These are phyloP conservation scores for Candida tibetensis DNA, from an alignment of 805 yeast genomes.

Conservation along the genomic window DNA sequence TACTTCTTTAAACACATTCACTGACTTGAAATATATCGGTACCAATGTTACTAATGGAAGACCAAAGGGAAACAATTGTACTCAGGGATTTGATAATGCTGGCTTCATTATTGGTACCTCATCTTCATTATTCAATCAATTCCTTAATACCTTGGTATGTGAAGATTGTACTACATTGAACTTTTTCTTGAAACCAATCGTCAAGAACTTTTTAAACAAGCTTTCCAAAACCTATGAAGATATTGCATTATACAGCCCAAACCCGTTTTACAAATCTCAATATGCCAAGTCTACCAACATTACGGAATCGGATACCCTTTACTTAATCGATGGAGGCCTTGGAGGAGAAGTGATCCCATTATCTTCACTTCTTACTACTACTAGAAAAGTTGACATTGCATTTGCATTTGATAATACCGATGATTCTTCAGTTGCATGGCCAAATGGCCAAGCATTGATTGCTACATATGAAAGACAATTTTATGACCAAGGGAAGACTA, in stretches of 20 bases:
- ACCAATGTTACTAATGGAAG: slow-evolving; percentile 31
- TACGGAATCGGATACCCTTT: slow-evolving; percentile 26
- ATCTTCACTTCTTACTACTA: slow-evolving; percentile 30
- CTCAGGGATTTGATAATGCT: slow-evolving; percentile 38
- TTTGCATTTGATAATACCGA: slow-evolving; percentile 36
- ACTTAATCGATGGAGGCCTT: slow-evolving; percentile 39
- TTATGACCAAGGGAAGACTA: slow-evolving; percentile 47
- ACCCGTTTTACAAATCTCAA: slow-evolving; percentile 34
- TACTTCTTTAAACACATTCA: slow-evolving; percentile 35
- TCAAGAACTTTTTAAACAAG: slow-evolving; percentile 21
- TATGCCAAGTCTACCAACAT: slow-evolving; percentile 26
- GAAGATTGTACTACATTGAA: slow-evolving; percentile 27
- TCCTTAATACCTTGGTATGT: slow-evolving; percentile 34
- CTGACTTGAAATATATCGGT: slow-evolving; percentile 38
- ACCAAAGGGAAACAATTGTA: slow-evolving; percentile 25
- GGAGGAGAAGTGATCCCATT: slow-evolving; percentile 38
- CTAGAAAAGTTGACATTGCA: slow-evolving; percentile 34
- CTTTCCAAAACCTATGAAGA: slow-evolving; percentile 28
- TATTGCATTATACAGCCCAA: slow-evolving; percentile 34
- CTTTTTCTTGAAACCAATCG: slow-evolving; percentile 22
- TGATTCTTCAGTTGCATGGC: slow-evolving; percentile 31
- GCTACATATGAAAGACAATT: slow-evolving; percentile 36
- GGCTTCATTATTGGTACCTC: slow-evolving; percentile 40
- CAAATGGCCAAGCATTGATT: slow-evolving; percentile 32
- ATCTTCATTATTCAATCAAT: slow-evolving; percentile 38